These are phyloP conservation scores for Boletus sp. DNA, from an alignment of 1,284 basidiomycete genomes.

Conservation along the genomic window DNA sequence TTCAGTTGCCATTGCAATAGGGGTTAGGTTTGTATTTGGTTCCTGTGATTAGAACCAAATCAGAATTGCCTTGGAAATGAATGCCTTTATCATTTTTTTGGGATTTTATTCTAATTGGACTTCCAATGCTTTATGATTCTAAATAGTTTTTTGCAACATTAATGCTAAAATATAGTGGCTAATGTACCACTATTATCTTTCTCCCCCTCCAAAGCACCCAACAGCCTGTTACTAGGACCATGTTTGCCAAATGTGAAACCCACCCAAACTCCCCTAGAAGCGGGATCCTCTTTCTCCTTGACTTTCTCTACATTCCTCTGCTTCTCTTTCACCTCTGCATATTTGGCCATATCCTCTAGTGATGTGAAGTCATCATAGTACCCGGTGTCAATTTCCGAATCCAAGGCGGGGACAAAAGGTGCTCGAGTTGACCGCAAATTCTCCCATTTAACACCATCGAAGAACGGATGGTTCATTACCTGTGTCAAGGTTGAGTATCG, in stretches of 20 bases:
- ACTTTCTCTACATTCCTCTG: conserved; percentile 92
- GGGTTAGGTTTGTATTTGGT: no score
- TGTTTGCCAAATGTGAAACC: conserved; percentile 98
- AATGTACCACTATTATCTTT: conserved; percentile 49
- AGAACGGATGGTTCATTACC: conserved; percentile 83
- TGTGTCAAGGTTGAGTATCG: conserved; percentile 76
- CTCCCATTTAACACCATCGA: conserved; percentile 72
- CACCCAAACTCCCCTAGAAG: conserved; percentile 84
- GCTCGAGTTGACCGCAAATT: conserved; percentile 76
- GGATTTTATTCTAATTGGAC: no score
- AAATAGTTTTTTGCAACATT: no score
- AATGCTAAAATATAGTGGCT: conserved; percentile 60
- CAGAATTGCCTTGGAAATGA: no score
- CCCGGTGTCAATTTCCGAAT: conserved; percentile 93
- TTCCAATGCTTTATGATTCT: no score
- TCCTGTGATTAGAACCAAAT: no score
- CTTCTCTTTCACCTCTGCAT: conserved; percentile 97
- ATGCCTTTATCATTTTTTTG: no score
- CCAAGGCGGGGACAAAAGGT: conserved; percentile 94
- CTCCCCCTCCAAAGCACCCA: conserved; percentile 34
- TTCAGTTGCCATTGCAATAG: no score
- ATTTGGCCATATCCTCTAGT: conserved; percentile 96
- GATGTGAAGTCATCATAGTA: conserved; percentile 98
- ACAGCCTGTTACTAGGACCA: conserved; percentile 50
- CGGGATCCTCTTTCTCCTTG: conserved; percentile 77